Base-by-base conservation (phyloP, 192 early-diverging fungal genomes). In the Entomortierella beljakovae region DNA sequence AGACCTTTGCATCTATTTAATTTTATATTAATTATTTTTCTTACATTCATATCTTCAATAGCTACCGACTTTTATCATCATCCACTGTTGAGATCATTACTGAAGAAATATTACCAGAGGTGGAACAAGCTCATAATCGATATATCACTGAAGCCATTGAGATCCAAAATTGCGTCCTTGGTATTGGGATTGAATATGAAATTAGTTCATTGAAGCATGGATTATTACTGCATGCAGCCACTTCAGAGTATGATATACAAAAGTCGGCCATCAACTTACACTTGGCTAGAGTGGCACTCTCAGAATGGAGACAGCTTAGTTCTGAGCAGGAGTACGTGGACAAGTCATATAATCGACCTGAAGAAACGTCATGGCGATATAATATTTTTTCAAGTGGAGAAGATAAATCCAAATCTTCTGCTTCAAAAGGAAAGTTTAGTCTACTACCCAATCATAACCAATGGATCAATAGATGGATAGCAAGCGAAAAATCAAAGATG, bases 401-500 rank as follows among this genome's bases (percentile, higher is more conserved):
- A 13, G 59, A 61, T 9, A 61, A 61, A 29, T 31, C 11, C 26
- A 61, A 43, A 49, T 15, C 59, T 11, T 46, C 43, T 3, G 42
- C 59, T 20, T 16, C 43, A 37, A 73, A 70, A 37, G 75, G 77
- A 6, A 81, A 83, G 43, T 18, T 63, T 10, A 80, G 75, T 43
- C 68, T 84, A 1, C 81, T 80, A 18, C 84, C 80, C 1, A 75
- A 79, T 55, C 75, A 79, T 60, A 15, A 80, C 3, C 72, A 69
- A 11, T 87, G 86, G 86, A 70, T 81, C 49, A 54, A 43, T 16
- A 71, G 80, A 15, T 83, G 82, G 61, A 37, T 85, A 2, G 70
- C 77, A 2, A 87, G 83, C 56, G 69, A 85, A 51, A 85, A 68
- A 32, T 80, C 82, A 20, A 87, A 85, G 55, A 82, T 85, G 70